Evolutionary conservation across 2,329 filamentous ascomycete genomes (phyloP), one percentile per base, ranked within the genome.

Genomic region (Cordyceps tenuipes): DNA sequence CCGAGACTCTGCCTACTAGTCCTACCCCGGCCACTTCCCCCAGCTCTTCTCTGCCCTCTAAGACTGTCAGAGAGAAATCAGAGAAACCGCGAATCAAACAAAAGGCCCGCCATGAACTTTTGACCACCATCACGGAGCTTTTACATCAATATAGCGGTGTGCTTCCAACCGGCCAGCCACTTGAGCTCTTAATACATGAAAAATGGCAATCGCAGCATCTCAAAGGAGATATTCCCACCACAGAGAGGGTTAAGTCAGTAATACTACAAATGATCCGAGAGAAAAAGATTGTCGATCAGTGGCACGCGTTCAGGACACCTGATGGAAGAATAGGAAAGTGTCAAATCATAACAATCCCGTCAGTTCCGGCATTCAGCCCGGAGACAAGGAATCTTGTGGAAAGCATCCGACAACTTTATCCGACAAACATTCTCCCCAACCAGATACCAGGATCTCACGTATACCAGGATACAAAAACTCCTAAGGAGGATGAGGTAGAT

Each of bases 101-200:
- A 6, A 17, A 34, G 13, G 23, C 23, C 19, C 51, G 50, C 23
- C 34, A 44, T 13, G 17, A 50, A 6, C 19, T 71, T 10, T 65
- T 62, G 21, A 61, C 64, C 23, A 64, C 71, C 10, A 64, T 74
- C 17, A 65, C 68, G 6, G 65, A 67, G 3, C 62, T 71, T 34
- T 64, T 74, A 34, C 63, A 62, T n/a, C 66, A 70, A 36, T 65
- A 70, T 6, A 67, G 70, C 1, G 81, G 81, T 0, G 77, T 79
- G 1, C 79, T 84, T 49, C 79, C 82, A 1, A 78, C 79, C 17
- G 79, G 79, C 26, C 21, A 68, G 80, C 10, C 68, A 80, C 13
- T 67, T 71, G 46, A 50, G 34, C 31, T 31, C 29, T 23, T 59
- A 1, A 29, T 62, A 10, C 19, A 9, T 15, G 36, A 49, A 13